These are phyloP conservation scores for Opeltia flavorubescens DNA, from an alignment of 495 filamentous ascomycete species.

Conservation along the genomic window DNA sequence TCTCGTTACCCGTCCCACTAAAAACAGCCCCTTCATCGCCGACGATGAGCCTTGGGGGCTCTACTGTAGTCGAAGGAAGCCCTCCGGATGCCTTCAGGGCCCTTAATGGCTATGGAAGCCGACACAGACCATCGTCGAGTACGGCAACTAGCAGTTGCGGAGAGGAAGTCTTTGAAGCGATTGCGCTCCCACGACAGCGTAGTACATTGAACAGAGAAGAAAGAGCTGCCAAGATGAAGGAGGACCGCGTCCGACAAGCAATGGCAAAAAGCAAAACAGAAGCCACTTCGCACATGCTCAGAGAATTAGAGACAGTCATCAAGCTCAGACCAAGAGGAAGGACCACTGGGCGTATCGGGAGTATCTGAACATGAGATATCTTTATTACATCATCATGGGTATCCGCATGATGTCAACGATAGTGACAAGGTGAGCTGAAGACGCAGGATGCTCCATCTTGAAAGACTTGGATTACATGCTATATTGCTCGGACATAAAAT, in stretches of 20 bases:
- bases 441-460: too few relatives aligned
- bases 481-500: too few relatives aligned
- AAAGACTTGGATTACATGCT: too few relatives aligned
- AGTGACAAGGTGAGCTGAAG: too few relatives aligned
- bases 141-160: slow-evolving; percentile 30
- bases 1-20: slow-evolving; percentile 52
- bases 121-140: slow-evolving; percentile 20
- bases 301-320: slow-evolving; percentile 80
- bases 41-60: slow-evolving; percentile 63
- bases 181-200: slow-evolving; percentile 61
- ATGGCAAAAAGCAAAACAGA: slow-evolving; percentile 55
- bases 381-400: not conserved
- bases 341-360: slow-evolving; percentile 35
- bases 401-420: too few relatives aligned
- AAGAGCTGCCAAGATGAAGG: slow-evolving; percentile 73
- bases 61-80: slow-evolving; percentile 74
- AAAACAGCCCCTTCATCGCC: slow-evolving; percentile 65
- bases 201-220: slow-evolving; percentile 73
- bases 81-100: slow-evolving; percentile 62
- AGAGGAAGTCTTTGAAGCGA: slow-evolving; percentile 82
- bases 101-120: slow-evolving; percentile 41
- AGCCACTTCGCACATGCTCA: slow-evolving; percentile 74
- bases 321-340: slow-evolving; percentile 50
- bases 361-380: slow-evolving; percentile 18
- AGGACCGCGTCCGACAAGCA: slow-evolving; percentile 63